These are phyloP conservation scores for Cryptococcus sp. DNA, from an alignment of 1,284 basidiomycete genomes.

Conservation along the genomic window DNA sequence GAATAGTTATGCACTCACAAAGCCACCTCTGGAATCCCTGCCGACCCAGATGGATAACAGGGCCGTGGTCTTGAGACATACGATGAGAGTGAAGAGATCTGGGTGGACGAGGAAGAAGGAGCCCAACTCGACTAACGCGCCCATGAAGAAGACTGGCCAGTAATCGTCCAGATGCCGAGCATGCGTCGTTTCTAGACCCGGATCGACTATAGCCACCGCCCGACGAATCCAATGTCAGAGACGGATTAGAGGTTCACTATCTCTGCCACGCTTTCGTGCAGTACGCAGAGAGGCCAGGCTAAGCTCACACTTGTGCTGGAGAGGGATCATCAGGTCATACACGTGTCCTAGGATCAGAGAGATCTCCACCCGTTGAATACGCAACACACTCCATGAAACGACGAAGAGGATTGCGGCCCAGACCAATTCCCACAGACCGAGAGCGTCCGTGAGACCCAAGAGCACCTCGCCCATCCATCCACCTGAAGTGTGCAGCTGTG, in stretches of 20 bases:
- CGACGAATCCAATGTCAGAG: no score
- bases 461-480: constrained; percentile 36
- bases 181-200: neutral
- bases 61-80: constrained; percentile 34
- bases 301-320: constrained; percentile 18
- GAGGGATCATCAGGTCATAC: constrained; percentile 32
- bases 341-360: constrained; percentile 26
- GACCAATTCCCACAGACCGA: constrained; percentile 31
- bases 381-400: constrained; percentile 26
- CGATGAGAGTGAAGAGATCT: constrained; percentile 35
- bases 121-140: constrained; percentile 20
- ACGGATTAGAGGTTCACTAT: no score
- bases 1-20: constrained; percentile 16
- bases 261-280: no score
- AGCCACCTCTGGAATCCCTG: constrained; percentile 19
- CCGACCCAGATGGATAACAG: constrained; percentile 26
- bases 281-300: neutral
- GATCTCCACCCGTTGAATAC: constrained; percentile 20
- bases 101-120: constrained; percentile 31
- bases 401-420: constrained; percentile 24
- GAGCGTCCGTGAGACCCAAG: constrained; percentile 16
- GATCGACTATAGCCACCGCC: no score
- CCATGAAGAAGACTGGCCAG: constrained; percentile 33
- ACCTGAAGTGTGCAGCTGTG: constrained; percentile 35
- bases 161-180: constrained; percentile 19